These are phyloP conservation scores for Kuraishia piskuri DNA, from an alignment of 805 yeast species.

Conservation along the genomic window DNA sequence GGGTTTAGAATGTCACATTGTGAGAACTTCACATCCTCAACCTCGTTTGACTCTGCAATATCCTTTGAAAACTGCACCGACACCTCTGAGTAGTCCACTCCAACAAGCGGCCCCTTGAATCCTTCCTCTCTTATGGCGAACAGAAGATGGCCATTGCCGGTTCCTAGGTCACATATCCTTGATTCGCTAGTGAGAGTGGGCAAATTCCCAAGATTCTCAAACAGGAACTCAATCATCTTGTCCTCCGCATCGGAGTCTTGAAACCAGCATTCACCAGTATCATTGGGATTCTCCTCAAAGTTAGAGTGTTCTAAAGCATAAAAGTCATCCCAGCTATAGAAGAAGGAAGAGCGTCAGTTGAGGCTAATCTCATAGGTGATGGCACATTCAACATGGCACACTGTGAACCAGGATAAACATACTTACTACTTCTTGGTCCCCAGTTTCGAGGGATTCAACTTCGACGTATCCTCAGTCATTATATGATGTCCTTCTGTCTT, in stretches of 20 bases:
- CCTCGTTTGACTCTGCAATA: conserved; percentile 36
- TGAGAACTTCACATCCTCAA: conserved; percentile 38
- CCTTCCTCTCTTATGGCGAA: conserved; percentile 63
- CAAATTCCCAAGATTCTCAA: conserved; percentile 33
- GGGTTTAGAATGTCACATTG: conserved; percentile 61
- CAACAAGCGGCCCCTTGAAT: conserved; percentile 48
- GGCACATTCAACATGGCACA: not conserved
- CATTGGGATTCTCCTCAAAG: conserved; percentile 65
- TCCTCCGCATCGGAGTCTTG: conserved; percentile 90
- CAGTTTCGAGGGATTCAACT: conserved; percentile 67
- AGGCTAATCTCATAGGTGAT: not conserved
- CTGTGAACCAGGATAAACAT: not conserved
- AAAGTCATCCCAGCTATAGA: conserved; percentile 82
- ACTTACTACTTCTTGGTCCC: conserved; percentile 78
- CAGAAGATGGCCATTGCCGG: conserved; percentile 91
- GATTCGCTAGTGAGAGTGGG: conserved; percentile 15
- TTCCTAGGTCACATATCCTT: conserved; percentile 73
- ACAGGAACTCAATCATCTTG: conserved; percentile 67
- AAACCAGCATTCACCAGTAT: conserved; percentile 96
- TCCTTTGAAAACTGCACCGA: conserved; percentile 69
- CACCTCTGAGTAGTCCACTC: conserved; percentile 79
- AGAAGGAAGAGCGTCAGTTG: not conserved
- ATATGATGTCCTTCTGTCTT: not conserved
- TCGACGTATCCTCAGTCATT: conserved; percentile 1
- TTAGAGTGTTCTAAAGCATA: conserved; percentile 66